phyloP scores from a whole-genome alignment of 2,329 filamentous ascomycete genomes.

The Pyrenochaeta sp. region DNA sequence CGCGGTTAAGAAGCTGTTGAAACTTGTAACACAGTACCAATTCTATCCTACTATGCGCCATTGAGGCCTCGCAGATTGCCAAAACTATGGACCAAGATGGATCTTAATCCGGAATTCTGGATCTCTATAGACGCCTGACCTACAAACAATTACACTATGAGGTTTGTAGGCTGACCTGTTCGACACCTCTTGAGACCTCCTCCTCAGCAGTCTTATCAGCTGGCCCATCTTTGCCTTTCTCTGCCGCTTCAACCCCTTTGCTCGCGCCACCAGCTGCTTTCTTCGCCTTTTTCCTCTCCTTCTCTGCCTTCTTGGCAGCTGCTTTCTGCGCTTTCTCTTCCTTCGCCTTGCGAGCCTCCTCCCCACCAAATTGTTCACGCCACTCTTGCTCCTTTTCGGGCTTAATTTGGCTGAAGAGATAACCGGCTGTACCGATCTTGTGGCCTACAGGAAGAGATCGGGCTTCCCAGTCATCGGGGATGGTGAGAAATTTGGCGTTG shows the following conservation, averaged over 20 bases:
- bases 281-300: constrained; percentile 67
- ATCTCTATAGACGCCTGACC: constrained; percentile 48
- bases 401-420: constrained; percentile 86
- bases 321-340: constrained; percentile 72
- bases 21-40: neutral
- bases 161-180: constrained; percentile 56
- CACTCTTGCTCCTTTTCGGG: constrained; percentile 83
- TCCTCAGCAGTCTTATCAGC: constrained; percentile 52
- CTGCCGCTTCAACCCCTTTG: constrained; percentile 80
- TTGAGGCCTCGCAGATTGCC: constrained; percentile 41
- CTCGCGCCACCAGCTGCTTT: constrained; percentile 69
- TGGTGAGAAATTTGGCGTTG: constrained; percentile 62
- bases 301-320: constrained; percentile 68
- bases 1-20: neutral
- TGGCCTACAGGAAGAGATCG: constrained; percentile 68
- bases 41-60: neutral
- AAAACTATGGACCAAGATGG: neutral
- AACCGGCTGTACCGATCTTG: constrained; percentile 79
- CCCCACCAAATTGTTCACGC: constrained; percentile 77
- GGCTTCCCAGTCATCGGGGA: constrained; percentile 61
- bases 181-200: constrained; percentile 55
- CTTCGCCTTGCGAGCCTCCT: constrained; percentile 71
- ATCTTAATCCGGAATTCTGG: neutral
- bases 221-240: constrained; percentile 69
- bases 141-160: constrained; percentile 32